Conservation (phyloP, 176 grass and related monocot species). For the Oryza coarctata region DNA sequence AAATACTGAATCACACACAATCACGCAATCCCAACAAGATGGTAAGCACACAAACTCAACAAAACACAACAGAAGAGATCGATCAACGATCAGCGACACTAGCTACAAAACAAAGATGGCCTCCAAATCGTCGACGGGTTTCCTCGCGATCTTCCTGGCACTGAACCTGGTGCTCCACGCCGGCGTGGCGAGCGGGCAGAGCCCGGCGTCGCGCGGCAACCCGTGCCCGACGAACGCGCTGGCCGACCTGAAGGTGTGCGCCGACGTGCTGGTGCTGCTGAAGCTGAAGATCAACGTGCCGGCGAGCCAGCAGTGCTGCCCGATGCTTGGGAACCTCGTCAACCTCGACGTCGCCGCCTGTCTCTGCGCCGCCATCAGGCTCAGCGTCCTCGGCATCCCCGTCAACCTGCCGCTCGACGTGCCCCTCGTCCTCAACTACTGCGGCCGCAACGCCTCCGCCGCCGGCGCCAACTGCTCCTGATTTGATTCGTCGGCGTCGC, state of each 20-base stretch:
- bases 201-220: slow-evolving; percentile 2
- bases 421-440: slow-evolving; percentile 62
- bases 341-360: slow-evolving; percentile 50
- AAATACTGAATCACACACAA: too few species aligned
- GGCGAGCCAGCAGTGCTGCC: slow-evolving; percentile 53
- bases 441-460: slow-evolving; percentile 39
- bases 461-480: slow-evolving; percentile 39
- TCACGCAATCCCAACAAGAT: neutral
- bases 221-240: slow-evolving; percentile 55
- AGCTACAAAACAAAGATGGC: neutral
- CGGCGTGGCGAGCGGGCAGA: slow-evolving; percentile 22
- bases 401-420: slow-evolving; percentile 62
- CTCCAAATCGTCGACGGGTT: neutral
- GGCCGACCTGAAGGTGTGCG: slow-evolving; percentile 50
- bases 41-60: slow-evolving; percentile 5
- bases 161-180: neutral
- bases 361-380: slow-evolving; percentile 61
- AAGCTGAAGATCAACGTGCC: slow-evolving; percentile 54
- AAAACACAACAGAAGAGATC: neutral
- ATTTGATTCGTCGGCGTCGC: neutral
- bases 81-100: too few species aligned
- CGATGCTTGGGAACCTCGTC: slow-evolving; percentile 45
- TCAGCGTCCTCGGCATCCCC: slow-evolving; percentile 49
- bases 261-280: slow-evolving; percentile 54
- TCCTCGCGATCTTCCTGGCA: slow-evolving; percentile 21